Evolutionary conservation across 768 basidiomycete species (phyloP), one percentile per base, ranked within the genome.

Genomic region (Pisolithus albus): DNA sequence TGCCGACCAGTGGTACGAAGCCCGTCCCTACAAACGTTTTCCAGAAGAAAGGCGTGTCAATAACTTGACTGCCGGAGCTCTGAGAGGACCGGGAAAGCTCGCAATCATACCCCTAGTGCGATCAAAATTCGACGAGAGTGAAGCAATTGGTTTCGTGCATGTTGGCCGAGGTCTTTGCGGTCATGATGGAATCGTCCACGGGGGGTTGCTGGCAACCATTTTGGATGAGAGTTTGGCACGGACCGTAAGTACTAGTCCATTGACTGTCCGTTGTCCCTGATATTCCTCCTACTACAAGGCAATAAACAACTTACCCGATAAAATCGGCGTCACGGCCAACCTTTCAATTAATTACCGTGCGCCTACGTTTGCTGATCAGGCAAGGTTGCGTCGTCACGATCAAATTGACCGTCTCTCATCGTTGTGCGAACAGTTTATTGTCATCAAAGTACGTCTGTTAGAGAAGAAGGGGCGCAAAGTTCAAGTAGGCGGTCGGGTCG

Each of bases 111-210:
- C 93, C 3, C 62, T 98, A 3, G 80, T 91, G 10, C 78, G 93
- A 19, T 80, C 80, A 16, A 80, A 74, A 59, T 74, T 71, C 50
- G 92, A 96, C 69, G 89, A 92, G 63, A 75, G 74, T 10, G 89
- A 92, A 68, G 79, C 80, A 9, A 62, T 82, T 24, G 73, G 82
- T 5, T 72, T 96, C 53, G 50, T 93, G 1, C 95, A 97, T 60
- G 73, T 96, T 2, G 95, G 95, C 1, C 71, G 88, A 39, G 88
- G 84, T 2, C 55, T 98, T 47, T 98, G 95, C 62, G 94, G 90
- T 4, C 87, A 95, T 56, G 92, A 95, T 67, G 95, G 95, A 0
- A 92, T 99, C 54, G 72, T 97, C 3, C 95, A 99, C 59, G 95
- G 95, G 0, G 95, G 95, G 1, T 61, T 98, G 52, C 73, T 98